Base-by-base conservation (phyloP, 2,329 filamentous ascomycete genomes). In the Penicillium sp. region DNA sequence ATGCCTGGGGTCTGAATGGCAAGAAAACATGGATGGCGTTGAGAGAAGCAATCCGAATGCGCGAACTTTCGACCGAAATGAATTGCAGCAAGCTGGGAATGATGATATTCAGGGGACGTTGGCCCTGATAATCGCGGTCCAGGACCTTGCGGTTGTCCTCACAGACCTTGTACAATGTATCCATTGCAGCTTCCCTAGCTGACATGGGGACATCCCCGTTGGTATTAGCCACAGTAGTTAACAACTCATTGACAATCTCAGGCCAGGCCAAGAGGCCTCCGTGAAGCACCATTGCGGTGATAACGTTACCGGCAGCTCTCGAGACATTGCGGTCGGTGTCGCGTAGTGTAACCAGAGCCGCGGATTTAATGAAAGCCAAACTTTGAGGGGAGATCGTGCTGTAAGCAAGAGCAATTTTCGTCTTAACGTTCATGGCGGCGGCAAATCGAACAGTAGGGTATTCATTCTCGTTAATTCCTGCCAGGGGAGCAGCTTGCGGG, bases 401-500 rank as follows among this genome's bases (percentile, higher is more conserved):
- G 80, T 90, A 93, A 42, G 86, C 82, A 48, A 84, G 78, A 71
- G 86, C 89, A 73, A 97, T 84, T 72, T 96, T 92, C 77, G 97
- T 97, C 80, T 97, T 99, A 65, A 99, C 83, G 86, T 97, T 94
- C 70, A 97, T 87, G 55, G 90, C 93, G 27, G 93, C 93, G 12
- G 93, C 90, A 60, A 90, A 90, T 63, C 94, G 89, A 60, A 96
- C 88, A 50, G 91, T 79, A 73, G 89, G 70, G 84, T 78, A 91
- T 88, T 72, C 90, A 81, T 63, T 82, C 71, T 65, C 52, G 82
- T 83, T 71, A 90, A 79, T 62, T 81, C 86, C 56, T 80, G 77
- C 61, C 10, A 64, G 76, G 47, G 89, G 85, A 54, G 78, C 74
- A 50, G 82, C 79, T 62, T 86, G 82, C 56, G 85, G 74, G 67